phyloP scores from a whole-genome alignment of 495 filamentous ascomycete genomes.

The Bacidia gigantensis region DNA sequence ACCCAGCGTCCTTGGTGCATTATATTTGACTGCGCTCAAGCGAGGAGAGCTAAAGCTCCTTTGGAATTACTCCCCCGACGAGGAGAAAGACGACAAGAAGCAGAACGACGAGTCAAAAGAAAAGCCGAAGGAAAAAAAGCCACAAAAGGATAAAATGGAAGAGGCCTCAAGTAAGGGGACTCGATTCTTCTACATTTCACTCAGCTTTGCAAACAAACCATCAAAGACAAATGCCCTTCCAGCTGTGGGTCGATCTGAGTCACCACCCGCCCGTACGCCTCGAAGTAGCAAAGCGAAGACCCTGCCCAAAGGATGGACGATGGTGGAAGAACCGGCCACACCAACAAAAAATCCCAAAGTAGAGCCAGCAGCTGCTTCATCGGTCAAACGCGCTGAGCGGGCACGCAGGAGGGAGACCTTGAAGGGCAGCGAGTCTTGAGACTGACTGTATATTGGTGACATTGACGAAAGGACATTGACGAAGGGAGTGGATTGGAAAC shows the following conservation, averaged over 20 bases:
- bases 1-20: slow-evolving; percentile 58
- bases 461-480: too few species aligned
- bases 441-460: too few species aligned
- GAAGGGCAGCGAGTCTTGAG: background rate
- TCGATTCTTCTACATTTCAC: background rate
- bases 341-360: too few species aligned
- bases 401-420: background rate
- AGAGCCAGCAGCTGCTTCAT: background rate
- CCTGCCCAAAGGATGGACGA: background rate
- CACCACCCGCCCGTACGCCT: background rate
- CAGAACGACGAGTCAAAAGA: slow-evolving; percentile 2
- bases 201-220: background rate
- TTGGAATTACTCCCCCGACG: slow-evolving; percentile 69
- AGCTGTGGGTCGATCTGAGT: too few species aligned
- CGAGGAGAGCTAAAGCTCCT: slow-evolving; percentile 58
- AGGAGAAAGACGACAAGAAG: slow-evolving; percentile 27
- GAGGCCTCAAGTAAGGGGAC: background rate
- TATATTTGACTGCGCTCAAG: slow-evolving; percentile 67
- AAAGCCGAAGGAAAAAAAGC: slow-evolving; percentile 9
- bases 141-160: slow-evolving; percentile 4
- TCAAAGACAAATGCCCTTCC: background rate
- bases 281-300: background rate
- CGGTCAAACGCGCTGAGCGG: background rate
- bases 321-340: background rate
- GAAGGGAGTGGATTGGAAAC: too few species aligned